Evolutionary conservation across 768 basidiomycete genomes (phyloP).

Genomic region (Phlebiopsis gigantea): DNA sequence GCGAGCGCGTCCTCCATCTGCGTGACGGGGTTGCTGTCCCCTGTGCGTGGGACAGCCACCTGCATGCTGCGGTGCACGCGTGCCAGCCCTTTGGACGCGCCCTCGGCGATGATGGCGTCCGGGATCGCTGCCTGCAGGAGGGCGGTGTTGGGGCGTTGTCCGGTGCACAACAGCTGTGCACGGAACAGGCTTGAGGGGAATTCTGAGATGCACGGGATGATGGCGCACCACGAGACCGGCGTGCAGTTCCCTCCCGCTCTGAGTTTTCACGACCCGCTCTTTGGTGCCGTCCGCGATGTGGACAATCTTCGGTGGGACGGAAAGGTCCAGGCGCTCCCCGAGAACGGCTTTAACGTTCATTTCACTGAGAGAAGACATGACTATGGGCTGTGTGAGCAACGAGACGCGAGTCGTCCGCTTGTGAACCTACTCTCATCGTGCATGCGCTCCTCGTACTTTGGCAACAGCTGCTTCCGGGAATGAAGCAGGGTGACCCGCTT

Average conservation of each 20-base stretch:
- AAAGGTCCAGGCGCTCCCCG: slow-evolving; percentile 47
- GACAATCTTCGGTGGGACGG: slow-evolving; percentile 19
- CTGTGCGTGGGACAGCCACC: slow-evolving; percentile 27
- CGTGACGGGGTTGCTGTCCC: neutral
- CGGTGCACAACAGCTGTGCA: slow-evolving; percentile 51
- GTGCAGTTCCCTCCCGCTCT: slow-evolving; percentile 43
- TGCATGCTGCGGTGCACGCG: slow-evolving; percentile 50
- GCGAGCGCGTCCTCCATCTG: neutral
- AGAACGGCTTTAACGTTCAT: slow-evolving; percentile 42
- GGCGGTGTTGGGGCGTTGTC: slow-evolving; percentile 52
- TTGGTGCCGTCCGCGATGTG: slow-evolving; percentile 9
- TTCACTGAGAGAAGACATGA: slow-evolving; percentile 20
- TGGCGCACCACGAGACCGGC: slow-evolving; percentile 48
- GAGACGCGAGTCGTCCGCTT: neutral
- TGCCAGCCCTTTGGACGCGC: slow-evolving; percentile 33
- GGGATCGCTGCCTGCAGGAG: slow-evolving; percentile 30
- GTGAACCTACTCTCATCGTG: slow-evolving; percentile 42
- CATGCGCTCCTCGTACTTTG: slow-evolving; percentile 46
- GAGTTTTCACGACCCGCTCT: slow-evolving; percentile 36
- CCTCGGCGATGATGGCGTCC: slow-evolving; percentile 26
- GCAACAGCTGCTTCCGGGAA: slow-evolving; percentile 49
- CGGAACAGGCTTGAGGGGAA: neutral
- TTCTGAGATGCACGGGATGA: neutral
- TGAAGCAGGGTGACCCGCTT: slow-evolving; percentile 57
- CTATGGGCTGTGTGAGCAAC: slow-evolving; percentile 3